Evolutionary conservation across 768 basidiomycete species (phyloP), one percentile per base, ranked within the genome.

Genomic region (Tubosaeta brunneosetosa): DNA sequence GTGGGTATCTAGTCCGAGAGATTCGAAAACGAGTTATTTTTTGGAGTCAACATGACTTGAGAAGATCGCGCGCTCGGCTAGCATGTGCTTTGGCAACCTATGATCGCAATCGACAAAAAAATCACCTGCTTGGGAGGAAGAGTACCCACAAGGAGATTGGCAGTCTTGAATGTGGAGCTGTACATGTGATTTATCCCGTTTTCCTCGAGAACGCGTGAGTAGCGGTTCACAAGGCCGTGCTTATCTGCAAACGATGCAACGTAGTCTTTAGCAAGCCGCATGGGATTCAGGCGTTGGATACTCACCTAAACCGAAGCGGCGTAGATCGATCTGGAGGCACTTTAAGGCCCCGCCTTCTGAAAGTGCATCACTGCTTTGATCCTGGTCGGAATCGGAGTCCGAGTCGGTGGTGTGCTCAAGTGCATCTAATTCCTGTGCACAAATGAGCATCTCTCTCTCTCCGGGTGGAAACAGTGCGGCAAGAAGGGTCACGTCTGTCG

Each of bases 141-240:
- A 48, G 13, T 29, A 58, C 58, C 25, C 59, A 90, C 87, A 60
- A 90, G 72, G 31, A 91, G 67, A 67, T 91, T 91, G 51, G 88
- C 88, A 6, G 85, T 86, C 70, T 87, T 87, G 65, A 82, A 85
- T n/a, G 88, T 89, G 41, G 86, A 88, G 52, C 83, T 86, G 64
- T 90, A 91, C 80, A 91, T 85, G 63, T 89, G 86, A 69, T 89
- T 87, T 64, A 91, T 84, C 11, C 81, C 80, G 59, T 85, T 84
- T 57, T 80, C 76, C 51, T 86, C 84, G 12, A 91, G 78, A 19
- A 88, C 79, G 8, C 80, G 79, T 19, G 88, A 88, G 63, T 88
- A 88, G 36, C 83, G 80, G 65, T 82, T 87, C 44, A 90, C 86
- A 8, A 91, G 75, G 32, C 89, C 89, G 57, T 87, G 78, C 60